These are phyloP conservation scores for Prillingera fragicola DNA, from an alignment of 1,284 basidiomycete species.

Conservation along the genomic window DNA sequence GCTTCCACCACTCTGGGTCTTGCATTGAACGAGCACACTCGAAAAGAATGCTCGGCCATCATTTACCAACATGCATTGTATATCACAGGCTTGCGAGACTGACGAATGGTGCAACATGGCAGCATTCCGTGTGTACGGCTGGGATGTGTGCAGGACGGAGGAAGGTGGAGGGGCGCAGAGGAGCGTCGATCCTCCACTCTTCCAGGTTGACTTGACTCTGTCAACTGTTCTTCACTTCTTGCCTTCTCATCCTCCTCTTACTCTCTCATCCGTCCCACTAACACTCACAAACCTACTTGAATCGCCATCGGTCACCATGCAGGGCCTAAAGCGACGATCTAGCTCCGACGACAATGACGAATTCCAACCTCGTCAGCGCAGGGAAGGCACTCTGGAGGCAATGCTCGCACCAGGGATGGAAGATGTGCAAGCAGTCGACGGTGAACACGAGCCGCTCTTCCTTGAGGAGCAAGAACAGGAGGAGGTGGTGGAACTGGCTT, in stretches of 20 bases:
- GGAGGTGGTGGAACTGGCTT: conserved; percentile 18
- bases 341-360: background rate
- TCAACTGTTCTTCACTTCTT: background rate
- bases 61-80: conserved; percentile 9
- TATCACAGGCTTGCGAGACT: too few species aligned
- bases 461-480: conserved; percentile 6
- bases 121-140: background rate
- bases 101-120: background rate
- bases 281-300: too few species aligned
- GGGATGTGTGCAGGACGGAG: too few species aligned
- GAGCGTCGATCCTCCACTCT: too few species aligned
- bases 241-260: background rate
- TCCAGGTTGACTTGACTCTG: too few species aligned
- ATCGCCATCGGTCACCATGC: background rate
- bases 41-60: background rate
- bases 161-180: too few species aligned
- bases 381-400: background rate
- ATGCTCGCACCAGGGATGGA: background rate
- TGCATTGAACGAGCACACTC: conserved; percentile 3
- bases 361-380: background rate
- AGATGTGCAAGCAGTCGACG: background rate
- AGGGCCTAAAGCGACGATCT: background rate
- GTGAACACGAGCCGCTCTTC: background rate
- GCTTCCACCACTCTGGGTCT: background rate
- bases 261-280: background rate